Evolutionary conservation across 208 protist genomes (phyloP), one percentile per base, ranked within the genome.

Genomic region (Leishmania turanica): DNA sequence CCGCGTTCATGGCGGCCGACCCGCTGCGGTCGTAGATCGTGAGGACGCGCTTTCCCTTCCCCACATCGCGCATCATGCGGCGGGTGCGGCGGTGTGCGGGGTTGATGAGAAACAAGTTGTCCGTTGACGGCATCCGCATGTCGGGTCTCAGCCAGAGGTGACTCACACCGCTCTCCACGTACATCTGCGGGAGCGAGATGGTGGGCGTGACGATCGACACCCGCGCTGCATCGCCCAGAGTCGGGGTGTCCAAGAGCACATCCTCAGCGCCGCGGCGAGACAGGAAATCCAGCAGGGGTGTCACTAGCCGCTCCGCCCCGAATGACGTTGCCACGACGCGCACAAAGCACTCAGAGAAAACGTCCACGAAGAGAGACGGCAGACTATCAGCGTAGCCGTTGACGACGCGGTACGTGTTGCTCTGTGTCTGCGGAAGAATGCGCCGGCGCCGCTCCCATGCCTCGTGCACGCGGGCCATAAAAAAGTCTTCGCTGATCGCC

Each of bases 401-500:
- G 54, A 91, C 75, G 8, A 95, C 80, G 49, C 95, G 91, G 69
- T 96, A 98, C 53, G 93, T 89, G 77, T 95, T 96, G 66, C 82
- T 94, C 49, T 83, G 82, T 6, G 75, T 81, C 68, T 90, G 86
- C 17, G 84, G 81, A 42, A 96, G 85, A 42, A 92, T 88, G 73
- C 84, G 80, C 19, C 86, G 84, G 6, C 95, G 87, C 58, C 90
- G 73, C 71, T 93, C 89, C 89, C 91, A 96, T 66, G 90, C 85
- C 9, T 85, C 81, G 68, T 90, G 85, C 45, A 96, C 58, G 24
- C 89, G 87, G 21, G 84, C 85, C 37, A 95, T 78, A 62, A 98
- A 98, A 76, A 91, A 96, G 69, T 96, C 91, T 60, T 98, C 92
- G 72, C 86, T 91, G 47, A 98, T 90, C 21, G 83, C 92, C n/a